A percentile compares a stretch with the other conserved stretches of the same genome.
Evolutionary conservation across 2,329 filamentous ascomycete genomes (phyloP).

Genomic region (Sporothrix curviconia): DNA sequence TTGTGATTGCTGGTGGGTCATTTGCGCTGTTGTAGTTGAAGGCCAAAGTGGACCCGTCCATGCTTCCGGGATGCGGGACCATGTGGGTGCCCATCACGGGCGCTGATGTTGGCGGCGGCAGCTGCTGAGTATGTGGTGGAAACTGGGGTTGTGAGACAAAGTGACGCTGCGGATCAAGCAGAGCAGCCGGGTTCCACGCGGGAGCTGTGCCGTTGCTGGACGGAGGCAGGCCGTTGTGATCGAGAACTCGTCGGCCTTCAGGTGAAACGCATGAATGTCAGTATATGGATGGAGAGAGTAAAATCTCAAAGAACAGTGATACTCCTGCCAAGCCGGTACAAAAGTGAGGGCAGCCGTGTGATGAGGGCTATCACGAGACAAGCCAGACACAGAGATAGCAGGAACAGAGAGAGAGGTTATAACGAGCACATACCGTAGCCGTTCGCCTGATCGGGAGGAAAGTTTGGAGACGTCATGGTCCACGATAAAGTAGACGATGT

Average conservation of each 20-base stretch:
- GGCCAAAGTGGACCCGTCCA: not conserved
- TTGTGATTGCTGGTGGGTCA: not conserved
- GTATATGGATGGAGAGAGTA: not conserved
- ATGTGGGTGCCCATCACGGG: not conserved
- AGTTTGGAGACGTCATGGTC: conserved; percentile 27
- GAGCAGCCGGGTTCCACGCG: conserved; percentile 35
- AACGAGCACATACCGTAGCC: conserved; percentile 24
- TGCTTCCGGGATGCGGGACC: not conserved
- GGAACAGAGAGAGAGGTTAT: not conserved
- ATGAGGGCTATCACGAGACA: not conserved
- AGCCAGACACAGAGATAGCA: not conserved
- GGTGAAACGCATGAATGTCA: not conserved
- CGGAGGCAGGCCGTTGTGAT: not conserved
- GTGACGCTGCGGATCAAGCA: conserved; percentile 16
- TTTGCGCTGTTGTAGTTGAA: conserved; percentile 2
- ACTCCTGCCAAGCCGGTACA: not conserved
- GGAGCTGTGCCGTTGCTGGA: conserved; percentile 19
- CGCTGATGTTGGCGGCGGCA: not conserved
- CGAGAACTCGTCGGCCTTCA: conserved; percentile 24
- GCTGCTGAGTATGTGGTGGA: not conserved
- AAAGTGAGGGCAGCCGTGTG: not conserved
- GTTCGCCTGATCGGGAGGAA: conserved; percentile 25
- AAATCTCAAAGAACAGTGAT: not conserved
- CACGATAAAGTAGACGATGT: conserved; percentile 6
- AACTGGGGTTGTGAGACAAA: not conserved